phyloP scores from a whole-genome alignment of 169 alveolate genomes.

The Plasmodium cynomolgi region DNA sequence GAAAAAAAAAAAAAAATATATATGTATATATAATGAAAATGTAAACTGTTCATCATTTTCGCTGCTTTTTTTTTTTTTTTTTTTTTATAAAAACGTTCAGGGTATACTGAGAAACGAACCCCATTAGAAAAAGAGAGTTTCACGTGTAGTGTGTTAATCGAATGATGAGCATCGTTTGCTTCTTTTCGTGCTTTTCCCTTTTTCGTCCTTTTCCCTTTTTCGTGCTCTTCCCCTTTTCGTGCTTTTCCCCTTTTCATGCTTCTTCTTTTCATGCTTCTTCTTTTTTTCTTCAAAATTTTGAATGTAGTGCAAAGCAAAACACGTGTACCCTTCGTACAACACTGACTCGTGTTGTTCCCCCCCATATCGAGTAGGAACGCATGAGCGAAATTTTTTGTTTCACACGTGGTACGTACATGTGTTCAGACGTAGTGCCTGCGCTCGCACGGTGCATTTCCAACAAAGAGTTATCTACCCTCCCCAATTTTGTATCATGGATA shows the following conservation, averaged over 20 bases:
- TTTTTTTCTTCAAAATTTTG: background rate
- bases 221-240: background rate
- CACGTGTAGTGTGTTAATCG: background rate
- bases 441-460: background rate
- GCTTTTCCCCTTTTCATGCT: background rate
- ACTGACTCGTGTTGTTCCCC: background rate
- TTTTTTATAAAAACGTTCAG: background rate
- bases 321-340: background rate
- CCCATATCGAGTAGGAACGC: background rate
- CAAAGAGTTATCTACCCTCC: background rate
- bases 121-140: background rate
- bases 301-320: background rate
- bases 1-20: background rate
- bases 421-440: background rate
- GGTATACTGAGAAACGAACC: background rate
- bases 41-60: background rate
- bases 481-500: conserved; percentile 23
- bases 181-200: background rate
- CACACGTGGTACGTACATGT: background rate
- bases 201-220: background rate
- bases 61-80: background rate
- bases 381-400: background rate
- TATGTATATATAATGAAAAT: background rate
- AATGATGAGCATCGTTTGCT: background rate
- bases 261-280: background rate